A percentile compares a stretch with the other conserved stretches of the same genome.
Evolutionary conservation across 225 moss, liverwort and hornwort genomes (phyloP).

Genomic region (Physcomitrium patens): DNA sequence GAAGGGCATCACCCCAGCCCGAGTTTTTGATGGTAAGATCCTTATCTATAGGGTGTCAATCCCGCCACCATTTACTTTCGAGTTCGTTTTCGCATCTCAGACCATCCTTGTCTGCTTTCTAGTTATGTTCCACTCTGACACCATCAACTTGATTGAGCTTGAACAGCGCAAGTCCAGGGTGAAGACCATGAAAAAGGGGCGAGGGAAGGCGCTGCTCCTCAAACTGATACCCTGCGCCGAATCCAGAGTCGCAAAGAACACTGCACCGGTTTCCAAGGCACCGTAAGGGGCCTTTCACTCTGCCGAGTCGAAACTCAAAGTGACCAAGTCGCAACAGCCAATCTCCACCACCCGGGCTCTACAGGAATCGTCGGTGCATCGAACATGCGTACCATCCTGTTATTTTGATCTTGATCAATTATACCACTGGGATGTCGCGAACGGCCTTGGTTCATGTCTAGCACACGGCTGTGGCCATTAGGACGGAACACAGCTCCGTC

Average conservation of each 20-base stretch:
- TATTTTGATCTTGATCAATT: background rate
- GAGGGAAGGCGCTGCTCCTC: constrained; percentile 56
- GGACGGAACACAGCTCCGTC: background rate
- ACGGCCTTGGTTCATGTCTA: background rate
- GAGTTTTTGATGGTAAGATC: constrained; percentile 34
- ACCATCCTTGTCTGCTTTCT: background rate
- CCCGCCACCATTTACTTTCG: background rate
- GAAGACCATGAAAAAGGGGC: constrained; percentile 30
- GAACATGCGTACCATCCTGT: background rate
- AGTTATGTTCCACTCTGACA: background rate
- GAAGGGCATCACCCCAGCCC: constrained; percentile 28
- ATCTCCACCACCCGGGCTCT: background rate
- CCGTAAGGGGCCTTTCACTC: constrained; percentile 8
- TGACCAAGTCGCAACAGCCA: constrained; percentile 15
- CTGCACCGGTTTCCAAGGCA: constrained; percentile 18
- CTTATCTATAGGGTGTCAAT: constrained; percentile 10
- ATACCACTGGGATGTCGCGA: background rate
- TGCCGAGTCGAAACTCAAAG: background rate
- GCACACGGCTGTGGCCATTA: background rate
- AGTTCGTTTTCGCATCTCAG: too few relatives aligned
- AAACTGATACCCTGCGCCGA: constrained; percentile 84
- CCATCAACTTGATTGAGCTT: constrained; percentile 15
- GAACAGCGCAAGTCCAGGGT: constrained; percentile 38
- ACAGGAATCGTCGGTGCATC: constrained; percentile 22
- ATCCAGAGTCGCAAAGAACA: constrained; percentile 31